Evolutionary conservation across 345 rosid genomes (phyloP), one percentile per base, ranked within the genome.

Genomic region (Boechera divaricarpa): DNA sequence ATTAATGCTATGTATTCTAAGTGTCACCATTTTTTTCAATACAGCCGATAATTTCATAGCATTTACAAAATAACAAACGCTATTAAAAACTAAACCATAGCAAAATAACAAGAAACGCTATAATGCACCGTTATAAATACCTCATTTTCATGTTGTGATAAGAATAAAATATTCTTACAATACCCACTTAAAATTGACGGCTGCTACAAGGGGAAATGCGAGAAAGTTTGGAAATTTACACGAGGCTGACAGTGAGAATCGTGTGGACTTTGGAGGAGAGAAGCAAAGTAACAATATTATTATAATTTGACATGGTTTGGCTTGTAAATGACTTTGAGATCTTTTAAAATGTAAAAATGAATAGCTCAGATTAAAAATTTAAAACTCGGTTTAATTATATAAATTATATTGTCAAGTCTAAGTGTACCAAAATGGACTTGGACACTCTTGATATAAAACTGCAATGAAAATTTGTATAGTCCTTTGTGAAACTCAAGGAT

Each of bases 261-360:
- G 72, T 52, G 80, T 45, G 67, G 72, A 77, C 61, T 70, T 63
- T 55, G 72, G 36, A 38, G 53, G 45, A 63, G 58, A 70, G 65
- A 62, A 77, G 66, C 56, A 13, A 77, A 55, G 66, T 53, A 21
- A 21, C 24, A 21, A 1, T 21, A 9, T n/a, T 39, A 53, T 53
- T 39, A 24, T 24, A 72, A 6, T 35, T 53, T 52, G 7, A n/a
- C n/a, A 12, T 52, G 2, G 26, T 39, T 36, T 52, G 44, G n/a
- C 36, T 49, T 47, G 57, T 21, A 10, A 36, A 13, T 21, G 24
- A 67, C 60, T 7, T 38, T 69, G 1, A 21, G 1, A 21, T 36
- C 10, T 16, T 42, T 16, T 31, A 15, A 16, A 57, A 56, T 12
- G 32, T 57, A 44, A 56, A 56, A 31, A 5, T 31, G 33, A 12